Evolutionary conservation across 1,139 yeast genomes (phyloP).

Genomic region (Yamadazyma conglobata): DNA sequence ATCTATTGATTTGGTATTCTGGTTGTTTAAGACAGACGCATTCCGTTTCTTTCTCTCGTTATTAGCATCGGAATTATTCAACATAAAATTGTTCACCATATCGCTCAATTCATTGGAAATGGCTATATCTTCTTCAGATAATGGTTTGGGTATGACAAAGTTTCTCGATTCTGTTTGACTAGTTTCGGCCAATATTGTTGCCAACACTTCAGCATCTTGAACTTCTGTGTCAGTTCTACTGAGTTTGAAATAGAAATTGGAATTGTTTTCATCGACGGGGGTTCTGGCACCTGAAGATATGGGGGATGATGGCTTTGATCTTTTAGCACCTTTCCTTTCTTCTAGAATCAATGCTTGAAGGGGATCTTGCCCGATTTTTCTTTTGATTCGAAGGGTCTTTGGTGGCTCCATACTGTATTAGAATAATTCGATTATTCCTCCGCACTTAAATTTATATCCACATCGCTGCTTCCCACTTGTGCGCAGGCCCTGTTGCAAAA

Average conservation of each 20-base stretch:
- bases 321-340: constrained; percentile 36
- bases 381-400: constrained; percentile 69
- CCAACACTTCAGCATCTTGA: constrained; percentile 9
- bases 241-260: constrained; percentile 49
- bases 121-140: constrained; percentile 36
- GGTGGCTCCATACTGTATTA: constrained; percentile 46
- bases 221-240: constrained; percentile 59
- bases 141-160: constrained; percentile 34
- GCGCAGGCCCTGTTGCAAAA: constrained; percentile 1
- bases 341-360: constrained; percentile 65
- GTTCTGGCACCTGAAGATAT: constrained; percentile 20
- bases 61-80: constrained; percentile 7
- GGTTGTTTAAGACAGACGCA: constrained; percentile 1
- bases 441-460: neutral
- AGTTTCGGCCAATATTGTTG: constrained; percentile 13
- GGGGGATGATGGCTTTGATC: constrained; percentile 43
- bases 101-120: constrained; percentile 63
- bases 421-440: neutral
- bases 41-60: constrained; percentile 10
- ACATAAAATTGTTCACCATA: constrained; percentile 60
- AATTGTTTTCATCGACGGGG: constrained; percentile 12
- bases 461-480: too few relatives aligned
- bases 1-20: constrained; percentile 16
- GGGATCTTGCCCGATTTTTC: constrained; percentile 84
- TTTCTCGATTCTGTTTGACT: constrained; percentile 17